Evolutionary conservation across 2,329 filamentous ascomycete genomes (phyloP).

Genomic region (Penicillium janthinellum): DNA sequence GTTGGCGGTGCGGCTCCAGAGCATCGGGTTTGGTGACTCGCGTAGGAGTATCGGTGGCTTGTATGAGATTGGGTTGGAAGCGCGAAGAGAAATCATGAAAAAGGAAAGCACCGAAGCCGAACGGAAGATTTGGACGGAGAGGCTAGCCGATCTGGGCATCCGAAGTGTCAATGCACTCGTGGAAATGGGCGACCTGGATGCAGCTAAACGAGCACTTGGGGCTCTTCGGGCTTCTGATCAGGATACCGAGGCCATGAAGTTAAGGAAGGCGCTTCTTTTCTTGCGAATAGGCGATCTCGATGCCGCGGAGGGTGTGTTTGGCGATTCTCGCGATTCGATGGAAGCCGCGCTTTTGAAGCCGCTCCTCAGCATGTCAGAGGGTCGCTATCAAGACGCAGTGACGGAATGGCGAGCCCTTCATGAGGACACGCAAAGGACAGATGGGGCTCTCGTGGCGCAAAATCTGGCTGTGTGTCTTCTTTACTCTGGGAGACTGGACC

Average conservation of each 20-base stretch:
- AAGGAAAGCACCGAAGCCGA: slow-evolving; percentile 57
- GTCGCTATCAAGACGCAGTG: slow-evolving; percentile 67
- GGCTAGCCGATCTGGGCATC: slow-evolving; percentile 74
- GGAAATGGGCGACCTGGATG: slow-evolving; percentile 79
- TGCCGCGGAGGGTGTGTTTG: slow-evolving; percentile 62
- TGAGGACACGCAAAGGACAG: slow-evolving; percentile 46
- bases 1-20: slow-evolving; percentile 79
- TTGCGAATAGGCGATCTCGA: slow-evolving; percentile 76
- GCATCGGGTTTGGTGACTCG: slow-evolving; percentile 81
- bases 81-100: slow-evolving; percentile 61
- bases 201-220: slow-evolving; percentile 72
- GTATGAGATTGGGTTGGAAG: slow-evolving; percentile 83
- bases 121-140: slow-evolving; percentile 66
- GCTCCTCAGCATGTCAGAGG: slow-evolving; percentile 76
- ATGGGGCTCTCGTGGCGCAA: slow-evolving; percentile 72
- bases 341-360: slow-evolving; percentile 51
- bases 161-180: slow-evolving; percentile 57
- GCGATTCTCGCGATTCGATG: slow-evolving; percentile 41
- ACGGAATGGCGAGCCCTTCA: slow-evolving; percentile 60
- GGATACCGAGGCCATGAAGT: slow-evolving; percentile 35
- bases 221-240: slow-evolving; percentile 51
- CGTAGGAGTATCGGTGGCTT: slow-evolving; percentile 84
- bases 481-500: slow-evolving; percentile 74
- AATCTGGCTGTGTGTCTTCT: slow-evolving; percentile 83
- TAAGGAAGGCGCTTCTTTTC: slow-evolving; percentile 66